A percentile compares a stretch with the other conserved stretches of the same genome.
phyloP scores from a whole-genome alignment of 2,329 filamentous ascomycete genomes.

The Colletotrichum camelliae region DNA sequence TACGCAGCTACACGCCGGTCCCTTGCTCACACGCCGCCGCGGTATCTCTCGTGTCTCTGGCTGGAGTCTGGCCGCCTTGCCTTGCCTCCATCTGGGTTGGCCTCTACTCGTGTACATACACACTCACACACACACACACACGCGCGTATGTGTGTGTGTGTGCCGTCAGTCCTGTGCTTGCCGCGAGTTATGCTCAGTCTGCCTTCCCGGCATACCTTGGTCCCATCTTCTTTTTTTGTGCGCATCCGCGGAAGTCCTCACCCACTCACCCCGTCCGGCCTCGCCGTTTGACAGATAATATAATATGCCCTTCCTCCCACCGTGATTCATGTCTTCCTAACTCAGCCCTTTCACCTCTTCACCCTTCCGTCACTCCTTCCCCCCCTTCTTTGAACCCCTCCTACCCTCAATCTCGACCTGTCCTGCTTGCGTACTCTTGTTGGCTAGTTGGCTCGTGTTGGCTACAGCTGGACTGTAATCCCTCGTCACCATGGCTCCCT shows the following conservation, averaged over 20 bases:
- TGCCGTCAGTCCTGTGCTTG: background rate
- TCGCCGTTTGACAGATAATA: slow-evolving; percentile 23
- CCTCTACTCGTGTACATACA: background rate
- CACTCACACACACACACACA: too few species aligned
- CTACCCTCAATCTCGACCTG: slow-evolving; percentile 7
- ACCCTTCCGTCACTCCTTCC: slow-evolving; percentile 13
- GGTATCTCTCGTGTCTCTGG: slow-evolving; percentile 12
- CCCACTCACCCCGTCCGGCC: slow-evolving; percentile 13
- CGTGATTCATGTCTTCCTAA: background rate
- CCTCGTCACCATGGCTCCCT: slow-evolving; percentile 15
- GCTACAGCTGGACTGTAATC: slow-evolving; percentile 24
- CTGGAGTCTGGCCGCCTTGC: slow-evolving; percentile 10
- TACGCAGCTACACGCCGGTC: slow-evolving; percentile 22
- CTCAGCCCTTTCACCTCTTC: slow-evolving; percentile 11
- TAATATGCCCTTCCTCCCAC: slow-evolving; percentile 21
- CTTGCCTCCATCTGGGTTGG: slow-evolving; percentile 3
- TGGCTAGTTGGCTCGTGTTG: slow-evolving; percentile 4
- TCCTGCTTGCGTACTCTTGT: slow-evolving; percentile 5
- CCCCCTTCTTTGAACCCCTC: background rate
- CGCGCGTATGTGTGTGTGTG: background rate
- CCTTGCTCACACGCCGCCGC: slow-evolving; percentile 18
- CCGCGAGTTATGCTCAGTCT: slow-evolving; percentile 8
- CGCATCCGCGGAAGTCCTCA: slow-evolving; percentile 14
- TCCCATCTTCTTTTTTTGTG: slow-evolving; percentile 17
- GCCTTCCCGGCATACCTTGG: slow-evolving; percentile 10